Evolutionary conservation across 106 monocot species (phyloP), one percentile per base, ranked within the genome.

Genomic region (Acorus gramineus): DNA sequence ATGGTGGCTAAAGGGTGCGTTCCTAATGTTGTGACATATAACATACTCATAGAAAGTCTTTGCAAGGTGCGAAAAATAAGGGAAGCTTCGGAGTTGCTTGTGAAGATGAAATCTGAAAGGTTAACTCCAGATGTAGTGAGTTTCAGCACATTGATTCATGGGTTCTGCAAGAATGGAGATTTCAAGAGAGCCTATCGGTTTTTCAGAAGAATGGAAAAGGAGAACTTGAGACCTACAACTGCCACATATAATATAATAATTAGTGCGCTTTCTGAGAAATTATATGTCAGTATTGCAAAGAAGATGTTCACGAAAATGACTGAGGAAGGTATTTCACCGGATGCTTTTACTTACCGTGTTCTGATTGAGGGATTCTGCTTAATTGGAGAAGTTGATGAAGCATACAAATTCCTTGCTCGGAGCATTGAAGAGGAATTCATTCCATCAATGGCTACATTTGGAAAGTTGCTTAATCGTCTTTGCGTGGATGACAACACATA

Each of bases 1-100:
- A 96, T 96, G 90, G 71, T 70, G 42, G 46, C 69, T 14, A 84
- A 72, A 52, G 95, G 90, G n/a, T 87, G 87, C 57, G 50, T 4
- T 49, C 90, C 90, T 45, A 96, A 90, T 67, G 57, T 86, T 53
- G 80, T 96, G 53, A 85, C 95, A 10, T 96, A 90, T 72, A 90
- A 90, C 67, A 90, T 90, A 69, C 55, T 96, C 11, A 90, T 90
- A 63, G 86, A 96, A 49, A 82, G 69, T 50, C 80, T 96, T 8
- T 96, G 90, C 78, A 86, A 76, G 65, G 71, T 67, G 8, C 69
- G 65, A 2, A 77, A 65, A 60, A 47, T 83, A 10, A 75, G 76
- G 44, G 90, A 96, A 48, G 90, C 95, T 45, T 82, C 69, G 44
- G 70, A 74, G 4, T 62, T 85, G 11, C 50, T 96, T 56, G 11